Evolutionary conservation across 169 alveolate species (phyloP), one percentile per base, ranked within the genome.

Genomic region (Eimeria sp.): DNA sequence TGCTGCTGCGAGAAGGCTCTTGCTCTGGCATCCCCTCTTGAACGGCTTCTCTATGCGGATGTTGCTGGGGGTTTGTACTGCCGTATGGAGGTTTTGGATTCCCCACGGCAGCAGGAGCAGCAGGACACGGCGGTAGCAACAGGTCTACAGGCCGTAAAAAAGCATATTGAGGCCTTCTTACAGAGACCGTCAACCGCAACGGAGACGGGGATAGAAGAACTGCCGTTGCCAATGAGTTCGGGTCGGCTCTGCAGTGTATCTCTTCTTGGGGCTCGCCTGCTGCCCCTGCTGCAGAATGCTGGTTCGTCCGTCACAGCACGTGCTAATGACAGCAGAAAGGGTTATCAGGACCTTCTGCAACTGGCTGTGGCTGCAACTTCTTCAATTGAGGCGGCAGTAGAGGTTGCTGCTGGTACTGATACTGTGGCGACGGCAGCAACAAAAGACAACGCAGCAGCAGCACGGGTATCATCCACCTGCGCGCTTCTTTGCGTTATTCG

Each of bases 1-100:
- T 86, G 92, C 45, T 86, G 92, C 92, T 86, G 92, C 80, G 92
- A 86, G 78, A 86, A 86, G 78, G 92, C 82, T 65, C 70, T 86
- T 6, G 80, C 92, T 11, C 47, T 80, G 58, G 92, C 92, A 25
- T 27, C 92, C 10, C 80, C 92, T 1, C 49, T 86, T 11, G 92
- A 86, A 49, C 92, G 92, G 58, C 92, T 86, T 45, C 92, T 86
- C 78, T 58, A 30, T 61, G 92, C 92, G 3, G 92, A 86, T 70
- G 61, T 16, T 7, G 92, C 92, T 30, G 92, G 92, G 30, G 92
- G 47, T 20, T 49, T 86, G 40, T 86, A 47, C 80, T 14, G 27
- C 80, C 16, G 58, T 30, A n/a, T 86, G 75, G 40, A 27, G 80
- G 47, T 16, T 58, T 78, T 80, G 49, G 80, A 34, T 58, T 47